Conservation (phyloP, 75 land plant genomes). For the Pinus taeda region DNA sequence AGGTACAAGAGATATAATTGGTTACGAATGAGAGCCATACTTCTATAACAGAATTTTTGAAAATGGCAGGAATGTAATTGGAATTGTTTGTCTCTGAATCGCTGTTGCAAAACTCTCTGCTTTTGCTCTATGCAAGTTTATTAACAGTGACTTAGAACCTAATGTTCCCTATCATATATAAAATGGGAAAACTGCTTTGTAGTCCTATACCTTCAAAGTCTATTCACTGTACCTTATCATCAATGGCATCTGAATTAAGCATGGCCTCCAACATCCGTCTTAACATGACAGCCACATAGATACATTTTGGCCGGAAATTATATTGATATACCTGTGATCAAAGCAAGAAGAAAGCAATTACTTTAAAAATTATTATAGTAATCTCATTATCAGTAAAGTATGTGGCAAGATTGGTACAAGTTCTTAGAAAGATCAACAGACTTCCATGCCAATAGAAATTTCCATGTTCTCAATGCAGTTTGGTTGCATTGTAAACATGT, state of each 20-base stretch:
- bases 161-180: too few species aligned
- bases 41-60: too few species aligned
- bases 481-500: not conserved
- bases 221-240: slow-evolving; percentile 74
- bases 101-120: too few species aligned
- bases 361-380: not conserved
- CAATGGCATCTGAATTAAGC: slow-evolving; percentile 77
- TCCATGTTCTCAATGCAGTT: not conserved
- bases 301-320: slow-evolving; percentile 87
- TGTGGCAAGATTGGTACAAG: not conserved
- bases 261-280: slow-evolving; percentile 96
- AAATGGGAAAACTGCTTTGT: not conserved
- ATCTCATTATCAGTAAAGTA: not conserved
- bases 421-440: not conserved
- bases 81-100: too few species aligned
- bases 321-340: slow-evolving; percentile 44
- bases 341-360: not conserved
- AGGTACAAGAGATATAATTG: too few species aligned
- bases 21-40: too few species aligned
- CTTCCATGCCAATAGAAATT: not conserved
- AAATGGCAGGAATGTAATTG: too few species aligned
- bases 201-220: not conserved
- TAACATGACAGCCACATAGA: slow-evolving; percentile 87
- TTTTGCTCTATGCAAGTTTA: too few species aligned
- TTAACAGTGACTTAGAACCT: too few species aligned